Evolutionary conservation across 768 basidiomycete species (phyloP).

Genomic region (Phaffia tasmanica): DNA sequence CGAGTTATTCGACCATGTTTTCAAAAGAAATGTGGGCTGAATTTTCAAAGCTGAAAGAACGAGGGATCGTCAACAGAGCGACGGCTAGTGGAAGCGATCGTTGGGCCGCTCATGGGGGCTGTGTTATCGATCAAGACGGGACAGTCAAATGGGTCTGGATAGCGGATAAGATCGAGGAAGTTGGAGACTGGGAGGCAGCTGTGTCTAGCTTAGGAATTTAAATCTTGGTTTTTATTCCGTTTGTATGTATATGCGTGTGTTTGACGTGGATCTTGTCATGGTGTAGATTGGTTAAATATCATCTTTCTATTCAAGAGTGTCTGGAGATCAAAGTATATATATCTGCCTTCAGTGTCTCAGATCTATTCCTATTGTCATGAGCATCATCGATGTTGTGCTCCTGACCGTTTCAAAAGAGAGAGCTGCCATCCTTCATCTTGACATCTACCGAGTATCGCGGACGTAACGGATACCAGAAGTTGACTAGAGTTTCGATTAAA

Average conservation of each 20-base stretch:
- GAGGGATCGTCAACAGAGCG: slow-evolving; percentile 17
- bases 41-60: slow-evolving; percentile 8
- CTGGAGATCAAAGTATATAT: background rate
- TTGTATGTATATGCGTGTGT: background rate
- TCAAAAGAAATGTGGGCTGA: background rate
- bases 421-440: too few relatives aligned
- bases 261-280: background rate
- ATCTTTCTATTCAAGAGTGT: background rate
- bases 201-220: slow-evolving; percentile 1
- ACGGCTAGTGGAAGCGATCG: slow-evolving; percentile 21
- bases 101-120: slow-evolving; percentile 20
- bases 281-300: background rate
- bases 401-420: too few relatives aligned
- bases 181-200: slow-evolving; percentile 16
- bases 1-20: background rate
- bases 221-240: background rate
- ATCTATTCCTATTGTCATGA: too few relatives aligned
- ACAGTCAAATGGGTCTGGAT: slow-evolving; percentile 14
- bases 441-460: too few relatives aligned
- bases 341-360: slow-evolving; percentile 3
- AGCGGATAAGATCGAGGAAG: slow-evolving; percentile 20
- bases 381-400: too few relatives aligned
- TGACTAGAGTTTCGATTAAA: too few relatives aligned
- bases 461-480: too few relatives aligned
- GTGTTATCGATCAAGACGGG: slow-evolving; percentile 7